Evolutionary conservation across 352 stramenopile genomes (phyloP), one percentile per base, ranked within the genome.

Genomic region (Pythium volutum): DNA sequence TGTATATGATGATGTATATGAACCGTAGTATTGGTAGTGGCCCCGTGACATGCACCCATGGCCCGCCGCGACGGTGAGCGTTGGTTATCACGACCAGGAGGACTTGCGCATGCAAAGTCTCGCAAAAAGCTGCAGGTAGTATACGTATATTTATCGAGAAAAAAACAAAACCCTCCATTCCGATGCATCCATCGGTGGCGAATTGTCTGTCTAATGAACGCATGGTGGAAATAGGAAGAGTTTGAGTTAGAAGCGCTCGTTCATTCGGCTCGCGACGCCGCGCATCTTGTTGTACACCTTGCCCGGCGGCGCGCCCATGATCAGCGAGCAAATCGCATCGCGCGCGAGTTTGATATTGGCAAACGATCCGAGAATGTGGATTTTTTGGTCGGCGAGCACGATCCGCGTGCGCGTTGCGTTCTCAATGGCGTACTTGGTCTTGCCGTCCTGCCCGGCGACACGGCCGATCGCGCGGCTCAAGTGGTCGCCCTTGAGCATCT

Each of bases 261-360:
- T 99, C 95, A 99, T 98, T 73, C 98, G 84, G 72, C 96, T 98
- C 39, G 97, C 96, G 41, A 99, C 97, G 76, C 97, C 98, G 59
- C 97, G 91, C 97, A 99, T 99, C 77, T 99, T 98, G 79, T 99
- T 99, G 84, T 99, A 99, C 59, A 99, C 97, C 77, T 99, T 99
- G 64, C 97, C 97, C 22, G 98, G 98, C 34, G 97, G 97, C 22
- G 98, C 97, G 55, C 98, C 98, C 71, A 99, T 95, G 56, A 96
- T 96, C 38, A 95, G 75, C 62, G 87, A 93, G 67, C 86, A 96
- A 54, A 96, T 85, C 16, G 88, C 86, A 57, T 95, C 86, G 20
- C 88, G 88, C n/a, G 98, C 98, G 27, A 99, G 79, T 66, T 98
- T 96, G 74, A 99, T 99, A 87, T 99, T 99, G 29, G 91, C 81